Base-by-base conservation (phyloP, 1,139 yeast genomes). In the Protomyces inouyei region DNA sequence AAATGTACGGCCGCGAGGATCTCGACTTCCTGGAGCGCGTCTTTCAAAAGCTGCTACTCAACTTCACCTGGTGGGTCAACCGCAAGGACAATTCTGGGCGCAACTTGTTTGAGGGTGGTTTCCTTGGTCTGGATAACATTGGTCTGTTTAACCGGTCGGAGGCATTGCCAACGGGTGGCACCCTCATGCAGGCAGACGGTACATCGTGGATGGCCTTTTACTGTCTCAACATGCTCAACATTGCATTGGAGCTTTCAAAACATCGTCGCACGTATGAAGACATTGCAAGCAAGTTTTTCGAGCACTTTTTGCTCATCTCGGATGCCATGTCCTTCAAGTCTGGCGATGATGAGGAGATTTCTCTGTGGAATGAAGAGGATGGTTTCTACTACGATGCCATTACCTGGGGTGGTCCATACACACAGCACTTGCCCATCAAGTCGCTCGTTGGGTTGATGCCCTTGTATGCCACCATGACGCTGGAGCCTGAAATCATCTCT, bases 151-250 rank as follows among this genome's bases (percentile, higher is more conserved):
- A 92, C 75, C 83, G 98, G 74, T 88, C 96, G 1, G 98, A 92
- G 77, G 96, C 96, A 1, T 80, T 89, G 71, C 98, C 98, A 40
- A 89, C 96, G 0, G 97, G 97, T 48, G 97, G 97, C 61, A 83
- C 82, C 56, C 80, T 92, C 70, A 96, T 91, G 75, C 98, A 92
- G 76, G 97, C 98, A 0, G 98, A 92, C 75, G 89, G 96, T 36
- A 92, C 98, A 6, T 97, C 97, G 53, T 92, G 98, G 98, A 89
- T 92, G 96, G 98, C 97, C 0, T 92, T 93, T 78, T 92, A 86
- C 77, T 85, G 89, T 48, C 79, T 92, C 70, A 95, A 89, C 74
- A 91, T 92, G 97, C 82, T 92, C 75, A 92, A 91, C 74, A 92
- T 92, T 73, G 95, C 98, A 0, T 81, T 92, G 70, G 98, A 92